Base-by-base conservation (phyloP, 1,284 basidiomycete species). In the Cutaneotrichosporon sp. region DNA sequence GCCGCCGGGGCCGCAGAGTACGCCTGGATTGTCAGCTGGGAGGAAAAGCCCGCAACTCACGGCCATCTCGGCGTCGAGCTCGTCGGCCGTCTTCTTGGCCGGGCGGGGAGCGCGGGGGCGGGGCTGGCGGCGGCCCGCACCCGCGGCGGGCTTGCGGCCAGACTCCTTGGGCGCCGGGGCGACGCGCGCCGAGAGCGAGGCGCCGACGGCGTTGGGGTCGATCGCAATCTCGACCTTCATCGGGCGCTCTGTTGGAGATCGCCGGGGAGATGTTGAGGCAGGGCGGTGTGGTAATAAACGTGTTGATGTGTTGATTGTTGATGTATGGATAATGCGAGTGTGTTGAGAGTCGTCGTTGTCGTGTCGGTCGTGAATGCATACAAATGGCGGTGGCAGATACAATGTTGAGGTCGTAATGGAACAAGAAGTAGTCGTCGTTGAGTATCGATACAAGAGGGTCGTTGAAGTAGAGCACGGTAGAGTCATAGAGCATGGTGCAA, bases 191-290 rank as follows among this genome's bases (percentile, higher is more conserved):
- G 81, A 83, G 61, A 93, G 80, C 9, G 86, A 80, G 5, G 81
- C 80, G 30, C 30, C 43, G n/a, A 84, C 80, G 50, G 82, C 82
- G 49, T 85, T 80, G 21, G 91, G 91, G 79, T 94, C 90, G 70
- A 97, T 82, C 43, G 97, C 84, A 59, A 97, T 90, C 80, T 97
- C 94, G 61, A 97, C 92, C 81, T 92, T 94, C 88, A 98, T 94
- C 22, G 92, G 88, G 67, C 89, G 88, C 81, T 92, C 91, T 96
- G 78, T 76, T 49, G 55, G 50, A 26, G 35, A 41, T 45, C 45
- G 30, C 42, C 13, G 18, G 13, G 33, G 10, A 17, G 49, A 38
- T 23, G 36, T 37, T 23, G 46, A 34, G 23, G 17, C 23, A 33
- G 34, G 15, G 45, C 47, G 26, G n/a, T 21, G 30, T 17, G 35